Percentiles rank a stretch among this genome's conserved stretches.
These are phyloP conservation scores for Fusarium poae DNA, from an alignment of 2,329 filamentous ascomycete species.

Conservation along the genomic window DNA sequence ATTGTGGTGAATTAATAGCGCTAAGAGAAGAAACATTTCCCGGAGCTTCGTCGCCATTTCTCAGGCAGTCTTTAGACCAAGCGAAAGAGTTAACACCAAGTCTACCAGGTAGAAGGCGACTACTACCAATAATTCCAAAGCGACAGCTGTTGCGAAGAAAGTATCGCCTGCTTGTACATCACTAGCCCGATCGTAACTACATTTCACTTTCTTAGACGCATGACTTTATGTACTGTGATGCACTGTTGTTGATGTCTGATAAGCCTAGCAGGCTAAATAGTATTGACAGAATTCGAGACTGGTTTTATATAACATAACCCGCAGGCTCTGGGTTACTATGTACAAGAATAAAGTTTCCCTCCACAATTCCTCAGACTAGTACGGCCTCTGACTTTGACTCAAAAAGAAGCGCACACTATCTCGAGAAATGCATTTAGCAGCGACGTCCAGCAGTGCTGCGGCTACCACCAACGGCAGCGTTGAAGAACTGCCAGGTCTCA, in stretches of 20 bases:
- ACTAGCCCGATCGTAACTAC: background rate
- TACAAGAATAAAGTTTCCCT: conserved; percentile 17
- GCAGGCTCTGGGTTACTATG: conserved; percentile 2
- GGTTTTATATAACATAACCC: conserved; percentile 6
- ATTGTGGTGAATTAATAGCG: no score
- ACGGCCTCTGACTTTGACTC: background rate
- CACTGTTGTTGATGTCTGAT: background rate
- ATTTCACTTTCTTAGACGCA: background rate
- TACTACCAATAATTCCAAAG: background rate
- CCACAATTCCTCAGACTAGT: background rate
- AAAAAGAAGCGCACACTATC: background rate
- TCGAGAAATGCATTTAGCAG: background rate
- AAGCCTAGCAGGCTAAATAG: background rate
- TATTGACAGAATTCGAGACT: background rate
- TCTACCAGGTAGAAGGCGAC: no score
- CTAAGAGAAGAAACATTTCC: no score
- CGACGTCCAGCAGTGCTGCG: conserved; percentile 17
- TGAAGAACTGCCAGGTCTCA: conserved; percentile 48
- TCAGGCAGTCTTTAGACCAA: no score
- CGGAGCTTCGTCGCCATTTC: no score
- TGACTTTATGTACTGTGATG: background rate
- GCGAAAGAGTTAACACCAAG: no score
- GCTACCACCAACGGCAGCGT: conserved; percentile 10
- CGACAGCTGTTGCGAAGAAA: background rate
- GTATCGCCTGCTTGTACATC: background rate